Evolutionary conservation across 2,329 filamentous ascomycete genomes (phyloP).

Genomic region (Cladophialophora immunda): DNA sequence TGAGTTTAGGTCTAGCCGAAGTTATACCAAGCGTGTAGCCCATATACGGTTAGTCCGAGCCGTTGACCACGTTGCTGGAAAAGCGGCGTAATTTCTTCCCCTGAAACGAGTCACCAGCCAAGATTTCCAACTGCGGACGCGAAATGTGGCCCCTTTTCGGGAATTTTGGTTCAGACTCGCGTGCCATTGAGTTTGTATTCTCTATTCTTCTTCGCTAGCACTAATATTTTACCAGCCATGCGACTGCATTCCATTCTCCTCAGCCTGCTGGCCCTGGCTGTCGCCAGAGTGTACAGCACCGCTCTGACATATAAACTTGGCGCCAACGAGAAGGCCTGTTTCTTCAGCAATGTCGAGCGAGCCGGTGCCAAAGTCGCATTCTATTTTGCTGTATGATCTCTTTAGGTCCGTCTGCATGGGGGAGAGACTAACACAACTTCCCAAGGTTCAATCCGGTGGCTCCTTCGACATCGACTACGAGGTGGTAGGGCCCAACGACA

Average conservation of each 20-base stretch:
- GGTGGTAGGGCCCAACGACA: slow-evolving; percentile 82
- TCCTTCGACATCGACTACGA: slow-evolving; percentile 96
- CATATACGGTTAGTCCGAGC: not conserved
- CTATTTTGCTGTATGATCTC: slow-evolving; percentile 86
- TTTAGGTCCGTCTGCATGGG: not conserved
- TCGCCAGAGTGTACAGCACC: slow-evolving; percentile 79
- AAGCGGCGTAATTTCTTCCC: not conserved
- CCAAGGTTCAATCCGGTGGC: slow-evolving; percentile 93
- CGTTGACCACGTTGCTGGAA: not conserved
- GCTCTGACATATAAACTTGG: slow-evolving; percentile 91
- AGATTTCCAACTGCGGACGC: slow-evolving; percentile 6
- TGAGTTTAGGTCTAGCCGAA: too few species aligned
- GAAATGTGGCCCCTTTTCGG: not conserved
- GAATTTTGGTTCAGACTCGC: slow-evolving; percentile 1
- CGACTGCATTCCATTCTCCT: slow-evolving; percentile 68
- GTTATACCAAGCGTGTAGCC: not conserved
- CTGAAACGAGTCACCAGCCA: not conserved
- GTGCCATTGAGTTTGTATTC: not conserved
- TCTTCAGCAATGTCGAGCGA: slow-evolving; percentile 82
- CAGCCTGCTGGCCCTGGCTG: slow-evolving; percentile 75
- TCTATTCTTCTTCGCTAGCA: not conserved
- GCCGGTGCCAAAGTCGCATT: slow-evolving; percentile 91
- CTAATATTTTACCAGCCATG: slow-evolving; percentile 59
- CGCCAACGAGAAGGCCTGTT: slow-evolving; percentile 94
- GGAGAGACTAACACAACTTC: not conserved